Evolutionary conservation across 352 stramenopile species (phyloP).

Genomic region (Achlya hypogyna): DNA sequence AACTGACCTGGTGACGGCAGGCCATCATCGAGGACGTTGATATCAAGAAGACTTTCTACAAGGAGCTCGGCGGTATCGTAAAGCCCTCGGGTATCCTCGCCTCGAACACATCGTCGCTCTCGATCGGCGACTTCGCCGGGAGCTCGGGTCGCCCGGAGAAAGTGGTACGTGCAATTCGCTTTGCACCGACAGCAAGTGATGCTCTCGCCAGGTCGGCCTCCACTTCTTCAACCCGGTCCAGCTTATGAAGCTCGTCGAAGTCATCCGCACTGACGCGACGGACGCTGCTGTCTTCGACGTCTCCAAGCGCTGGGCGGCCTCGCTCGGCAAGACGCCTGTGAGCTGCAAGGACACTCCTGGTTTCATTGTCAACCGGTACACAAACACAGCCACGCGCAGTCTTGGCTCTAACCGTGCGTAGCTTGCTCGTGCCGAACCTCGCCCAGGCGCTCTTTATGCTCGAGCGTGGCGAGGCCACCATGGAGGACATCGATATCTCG

Average conservation of each 20-base stretch:
- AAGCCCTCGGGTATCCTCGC: slow-evolving; percentile 92
- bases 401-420: not conserved
- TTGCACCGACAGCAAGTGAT: not conserved
- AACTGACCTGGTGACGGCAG: not conserved
- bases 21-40: slow-evolving; percentile 97
- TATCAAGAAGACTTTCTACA: slow-evolving; percentile 91
- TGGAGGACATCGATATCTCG: slow-evolving; percentile 95
- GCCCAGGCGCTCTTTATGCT: slow-evolving; percentile 88
- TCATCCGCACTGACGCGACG: slow-evolving; percentile 91
- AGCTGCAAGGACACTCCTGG: slow-evolving; percentile 93
- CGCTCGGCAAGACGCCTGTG: slow-evolving; percentile 92
- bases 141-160: slow-evolving; percentile 86
- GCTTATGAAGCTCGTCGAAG: slow-evolving; percentile 94
- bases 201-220: slow-evolving; percentile 60
- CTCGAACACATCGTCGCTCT: slow-evolving; percentile 93
- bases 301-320: slow-evolving; percentile 83
- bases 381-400: not conserved
- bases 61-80: slow-evolving; percentile 81
- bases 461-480: slow-evolving; percentile 90
- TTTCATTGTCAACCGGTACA: slow-evolving; percentile 95
- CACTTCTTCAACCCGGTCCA: slow-evolving; percentile 98
- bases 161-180: slow-evolving; percentile 36
- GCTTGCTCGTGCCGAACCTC: slow-evolving; percentile 62
- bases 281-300: slow-evolving; percentile 87
- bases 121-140: slow-evolving; percentile 91